Conservation (phyloP, 1,139 yeast genomes). For the Dujonia santamariae region DNA sequence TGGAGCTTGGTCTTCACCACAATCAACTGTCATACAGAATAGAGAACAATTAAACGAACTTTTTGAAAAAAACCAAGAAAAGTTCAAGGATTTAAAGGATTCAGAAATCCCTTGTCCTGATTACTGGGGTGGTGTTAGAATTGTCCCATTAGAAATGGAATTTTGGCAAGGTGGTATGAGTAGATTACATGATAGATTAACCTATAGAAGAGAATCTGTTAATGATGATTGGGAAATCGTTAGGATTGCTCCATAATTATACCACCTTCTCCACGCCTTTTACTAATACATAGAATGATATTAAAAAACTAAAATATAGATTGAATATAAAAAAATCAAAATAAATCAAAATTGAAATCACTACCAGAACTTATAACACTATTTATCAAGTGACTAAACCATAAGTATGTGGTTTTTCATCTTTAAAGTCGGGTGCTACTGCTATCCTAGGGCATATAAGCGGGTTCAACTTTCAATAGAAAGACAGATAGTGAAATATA, state of each 20-base stretch:
- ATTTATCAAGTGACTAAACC: no score
- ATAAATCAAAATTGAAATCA: no score
- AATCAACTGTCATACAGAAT: conserved; percentile 55
- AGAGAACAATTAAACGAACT: conserved; percentile 62
- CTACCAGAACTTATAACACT: no score
- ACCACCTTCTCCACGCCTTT: no score
- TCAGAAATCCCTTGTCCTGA: conserved; percentile 86
- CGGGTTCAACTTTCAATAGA: no score
- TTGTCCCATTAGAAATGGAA: conserved; percentile 86
- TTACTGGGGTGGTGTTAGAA: conserved; percentile 91
- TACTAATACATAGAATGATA: no score
- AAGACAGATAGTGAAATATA: no score
- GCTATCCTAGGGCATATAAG: no score
- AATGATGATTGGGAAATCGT: conserved; percentile 56
- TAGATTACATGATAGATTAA: conserved; percentile 86
- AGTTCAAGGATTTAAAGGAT: conserved; percentile 54
- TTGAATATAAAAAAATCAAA: no score
- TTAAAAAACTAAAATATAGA: no score
- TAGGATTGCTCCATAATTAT: conserved; percentile 68
- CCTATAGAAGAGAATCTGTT: conserved; percentile 56
- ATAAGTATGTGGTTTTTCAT: no score
- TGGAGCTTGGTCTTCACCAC: conserved; percentile 98
- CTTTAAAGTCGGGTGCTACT: no score
- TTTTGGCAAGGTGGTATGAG: conserved; percentile 96
- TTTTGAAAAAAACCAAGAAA: conserved; percentile 45